These are phyloP conservation scores for Musa acuminata DNA, from an alignment of 176 grass and related monocot genomes.

Conservation along the genomic window DNA sequence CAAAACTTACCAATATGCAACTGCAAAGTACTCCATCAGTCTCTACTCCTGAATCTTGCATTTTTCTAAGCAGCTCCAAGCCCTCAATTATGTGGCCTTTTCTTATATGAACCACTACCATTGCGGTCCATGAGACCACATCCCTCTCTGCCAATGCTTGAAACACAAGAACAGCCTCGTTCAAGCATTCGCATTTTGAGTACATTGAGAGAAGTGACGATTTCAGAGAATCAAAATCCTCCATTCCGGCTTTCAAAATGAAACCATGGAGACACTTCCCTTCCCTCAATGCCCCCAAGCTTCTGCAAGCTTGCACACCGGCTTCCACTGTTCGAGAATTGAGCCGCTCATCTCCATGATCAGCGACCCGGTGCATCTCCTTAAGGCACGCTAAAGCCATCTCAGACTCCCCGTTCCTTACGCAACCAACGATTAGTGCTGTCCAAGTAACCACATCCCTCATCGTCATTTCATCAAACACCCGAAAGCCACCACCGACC, in stretches of 20 bases:
- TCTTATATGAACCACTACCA: conserved; percentile 44
- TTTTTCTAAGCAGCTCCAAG: conserved; percentile 30
- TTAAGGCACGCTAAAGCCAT: conserved; percentile 31
- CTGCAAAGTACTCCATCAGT: conserved; percentile 51
- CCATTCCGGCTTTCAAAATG: conserved; percentile 30
- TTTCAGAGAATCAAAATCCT: conserved; percentile 13
- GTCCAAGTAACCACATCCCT: conserved; percentile 68
- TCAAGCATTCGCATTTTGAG: conserved; percentile 42
- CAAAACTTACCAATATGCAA: conserved; percentile 44
- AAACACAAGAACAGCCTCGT: conserved; percentile 37
- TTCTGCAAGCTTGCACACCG: conserved; percentile 43
- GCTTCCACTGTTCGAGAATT: conserved; percentile 54
- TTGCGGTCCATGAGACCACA: conserved; percentile 61
- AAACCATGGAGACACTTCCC: conserved; percentile 55
- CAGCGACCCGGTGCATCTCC: conserved; percentile 27
- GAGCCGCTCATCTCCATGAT: not conserved
- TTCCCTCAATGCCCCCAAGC: conserved; percentile 28
- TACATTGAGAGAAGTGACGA: conserved; percentile 62
- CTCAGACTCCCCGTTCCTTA: conserved; percentile 34
- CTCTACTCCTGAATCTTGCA: conserved; percentile 37
- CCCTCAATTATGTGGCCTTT: conserved; percentile 30
- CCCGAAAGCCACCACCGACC: conserved; percentile 22
- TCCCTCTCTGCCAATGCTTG: conserved; percentile 49
- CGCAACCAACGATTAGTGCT: conserved; percentile 47
- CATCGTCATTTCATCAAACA: conserved; percentile 65